phyloP scores from a whole-genome alignment of 352 stramenopile genomes.

The Phytophthora cryptogea region DNA sequence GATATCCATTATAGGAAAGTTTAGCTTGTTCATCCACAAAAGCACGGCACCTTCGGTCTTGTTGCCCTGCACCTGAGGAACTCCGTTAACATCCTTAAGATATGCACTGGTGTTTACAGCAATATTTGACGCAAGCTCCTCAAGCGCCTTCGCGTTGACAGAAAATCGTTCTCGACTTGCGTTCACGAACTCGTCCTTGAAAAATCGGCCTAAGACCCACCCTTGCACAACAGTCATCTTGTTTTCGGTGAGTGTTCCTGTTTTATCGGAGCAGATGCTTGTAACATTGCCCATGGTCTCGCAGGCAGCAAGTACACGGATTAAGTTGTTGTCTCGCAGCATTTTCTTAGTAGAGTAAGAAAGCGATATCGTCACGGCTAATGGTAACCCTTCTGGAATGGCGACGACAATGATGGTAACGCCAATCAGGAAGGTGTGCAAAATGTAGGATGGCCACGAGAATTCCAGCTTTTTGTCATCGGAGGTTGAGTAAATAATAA shows the following conservation, averaged over 20 bases:
- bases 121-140: constrained; percentile 57
- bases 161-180: constrained; percentile 29
- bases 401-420: constrained; percentile 96
- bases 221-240: constrained; percentile 97
- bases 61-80: constrained; percentile 64
- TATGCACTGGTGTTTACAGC: constrained; percentile 80
- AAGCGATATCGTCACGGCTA: constrained; percentile 95
- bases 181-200: constrained; percentile 38
- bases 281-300: constrained; percentile 99
- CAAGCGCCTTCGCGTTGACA: constrained; percentile 44
- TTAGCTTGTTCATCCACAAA: constrained; percentile 66
- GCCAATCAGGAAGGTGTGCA: constrained; percentile 95
- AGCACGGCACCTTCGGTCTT: constrained; percentile 87
- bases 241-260: constrained; percentile 97
- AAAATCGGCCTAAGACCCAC: constrained; percentile 76
- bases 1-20: constrained; percentile 68
- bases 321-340: constrained; percentile 98
- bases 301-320: constrained; percentile 96
- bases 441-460: constrained; percentile 79
- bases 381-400: constrained; percentile 93
- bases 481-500: constrained; percentile 81
- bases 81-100: constrained; percentile 53
- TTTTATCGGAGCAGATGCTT: constrained; percentile 98
- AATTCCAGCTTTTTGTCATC: constrained; percentile 62
- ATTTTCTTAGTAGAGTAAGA: constrained; percentile 98